Evolutionary conservation across 805 yeast species (phyloP).

Genomic region (Maudiozyma barnettii): DNA sequence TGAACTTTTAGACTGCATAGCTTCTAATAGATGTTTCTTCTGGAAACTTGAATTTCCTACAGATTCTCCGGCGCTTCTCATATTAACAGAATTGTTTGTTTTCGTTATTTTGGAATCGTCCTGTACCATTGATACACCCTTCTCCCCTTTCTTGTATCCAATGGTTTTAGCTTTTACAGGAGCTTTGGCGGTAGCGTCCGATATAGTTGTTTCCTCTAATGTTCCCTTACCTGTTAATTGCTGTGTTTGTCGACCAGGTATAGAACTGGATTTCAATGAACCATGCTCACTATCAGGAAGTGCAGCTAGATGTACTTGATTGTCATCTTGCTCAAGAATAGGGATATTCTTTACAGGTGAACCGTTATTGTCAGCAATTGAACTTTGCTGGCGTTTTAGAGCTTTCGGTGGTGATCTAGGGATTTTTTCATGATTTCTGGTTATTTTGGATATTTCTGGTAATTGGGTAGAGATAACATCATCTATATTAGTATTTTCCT

Average conservation of each 20-base stretch:
- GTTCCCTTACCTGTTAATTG: neutral
- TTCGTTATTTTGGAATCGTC: too few relatives aligned
- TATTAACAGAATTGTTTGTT: neutral
- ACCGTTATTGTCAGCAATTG: slow-evolving; percentile 27
- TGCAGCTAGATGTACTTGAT: slow-evolving; percentile 23
- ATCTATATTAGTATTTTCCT: neutral
- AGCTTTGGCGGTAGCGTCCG: too few relatives aligned
- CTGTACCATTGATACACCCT: too few relatives aligned
- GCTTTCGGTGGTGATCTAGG: slow-evolving; percentile 1
- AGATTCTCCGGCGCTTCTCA: neutral
- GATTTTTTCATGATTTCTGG: too few relatives aligned
- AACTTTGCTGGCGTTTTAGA: slow-evolving; percentile 22
- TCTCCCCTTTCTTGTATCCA: too few relatives aligned
- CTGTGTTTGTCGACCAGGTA: too few relatives aligned
- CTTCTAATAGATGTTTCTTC: slow-evolving; percentile 20
- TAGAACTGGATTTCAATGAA: neutral
- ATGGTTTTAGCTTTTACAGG: too few relatives aligned
- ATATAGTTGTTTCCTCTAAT: neutral
- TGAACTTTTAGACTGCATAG: slow-evolving; percentile 19
- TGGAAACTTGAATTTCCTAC: slow-evolving; percentile 18
- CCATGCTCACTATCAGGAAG: slow-evolving; percentile 12
- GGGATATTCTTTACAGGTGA: slow-evolving; percentile 23
- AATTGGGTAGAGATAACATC: neutral
- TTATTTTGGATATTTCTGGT: neutral
- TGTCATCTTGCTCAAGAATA: slow-evolving; percentile 10